A percentile compares a stretch with the other conserved stretches of the same genome.
Conservation (phyloP, 1,284 basidiomycete species). For the Pseudozyma pruni region DNA sequence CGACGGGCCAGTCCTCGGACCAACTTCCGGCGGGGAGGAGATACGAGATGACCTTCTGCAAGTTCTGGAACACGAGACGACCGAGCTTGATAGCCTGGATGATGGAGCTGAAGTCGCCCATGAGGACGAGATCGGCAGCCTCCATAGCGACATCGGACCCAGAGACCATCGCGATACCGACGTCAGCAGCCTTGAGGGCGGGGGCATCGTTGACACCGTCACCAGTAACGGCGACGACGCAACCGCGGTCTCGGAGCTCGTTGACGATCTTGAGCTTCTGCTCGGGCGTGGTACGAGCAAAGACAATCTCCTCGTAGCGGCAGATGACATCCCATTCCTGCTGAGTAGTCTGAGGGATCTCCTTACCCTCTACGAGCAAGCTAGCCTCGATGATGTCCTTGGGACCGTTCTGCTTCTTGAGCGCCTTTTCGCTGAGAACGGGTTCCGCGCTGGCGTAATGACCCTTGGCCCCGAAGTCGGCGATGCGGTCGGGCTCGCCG, state of each 20-base stretch:
- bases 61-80: slow-evolving; percentile 77
- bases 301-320: slow-evolving; percentile 77
- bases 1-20: slow-evolving; percentile 77
- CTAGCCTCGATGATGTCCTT: slow-evolving; percentile 38
- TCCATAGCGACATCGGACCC: slow-evolving; percentile 69
- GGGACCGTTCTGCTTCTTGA: slow-evolving; percentile 35
- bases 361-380: slow-evolving; percentile 39
- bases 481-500: slow-evolving; percentile 67
- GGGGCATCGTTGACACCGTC: slow-evolving; percentile 80
- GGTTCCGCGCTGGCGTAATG: slow-evolving; percentile 16
- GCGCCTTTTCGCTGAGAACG: slow-evolving; percentile 46
- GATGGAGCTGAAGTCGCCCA: slow-evolving; percentile 57
- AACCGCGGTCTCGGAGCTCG: slow-evolving; percentile 73
- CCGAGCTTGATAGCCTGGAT: slow-evolving; percentile 67
- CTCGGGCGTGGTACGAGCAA: slow-evolving; percentile 79
- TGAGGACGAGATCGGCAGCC: slow-evolving; percentile 60
- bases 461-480: slow-evolving; percentile 62
- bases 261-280: slow-evolving; percentile 77
- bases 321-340: slow-evolving; percentile 71
- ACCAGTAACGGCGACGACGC: slow-evolving; percentile 74
- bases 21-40: slow-evolving; percentile 71
- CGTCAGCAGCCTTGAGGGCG: slow-evolving; percentile 69
- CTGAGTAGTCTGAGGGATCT: slow-evolving; percentile 35
- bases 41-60: slow-evolving; percentile 71
- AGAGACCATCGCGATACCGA: slow-evolving; percentile 71